Percentiles rank a stretch among this genome's conserved stretches.
Conservation (phyloP, 805 yeast species). For the Lipomyces kockii region DNA sequence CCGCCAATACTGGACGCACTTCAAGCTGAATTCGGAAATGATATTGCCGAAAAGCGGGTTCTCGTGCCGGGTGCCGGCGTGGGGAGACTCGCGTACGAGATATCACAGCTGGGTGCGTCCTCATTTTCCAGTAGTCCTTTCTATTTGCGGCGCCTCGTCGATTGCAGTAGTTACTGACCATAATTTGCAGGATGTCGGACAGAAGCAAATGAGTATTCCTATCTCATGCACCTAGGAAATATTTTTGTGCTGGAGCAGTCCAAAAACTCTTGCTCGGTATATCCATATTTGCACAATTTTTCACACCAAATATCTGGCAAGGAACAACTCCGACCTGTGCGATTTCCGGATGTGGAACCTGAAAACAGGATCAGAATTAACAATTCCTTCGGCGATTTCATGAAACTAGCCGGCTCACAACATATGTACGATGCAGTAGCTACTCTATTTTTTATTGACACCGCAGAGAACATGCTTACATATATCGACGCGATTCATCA, state of each 20-base stretch:
- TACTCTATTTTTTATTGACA: conserved; percentile 80
- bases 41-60: conserved; percentile 46
- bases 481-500: conserved; percentile 69
- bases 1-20: conserved; percentile 57
- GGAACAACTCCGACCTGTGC: conserved; percentile 57
- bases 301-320: conserved; percentile 61
- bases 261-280: conserved; percentile 36
- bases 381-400: conserved; percentile 63
- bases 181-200: conserved; percentile 51
- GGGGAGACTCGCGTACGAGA: conserved; percentile 74
- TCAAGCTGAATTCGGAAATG: conserved; percentile 42
- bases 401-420: conserved; percentile 51
- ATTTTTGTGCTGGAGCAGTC: conserved; percentile 39
- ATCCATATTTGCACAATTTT: conserved; percentile 60
- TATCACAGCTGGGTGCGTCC: conserved; percentile 30
- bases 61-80: conserved; percentile 89
- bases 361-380: conserved; percentile 10
- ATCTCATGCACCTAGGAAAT: conserved; percentile 69
- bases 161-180: background rate
- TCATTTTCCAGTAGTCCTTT: background rate
- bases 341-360: conserved; percentile 47
- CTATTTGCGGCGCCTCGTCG: background rate
- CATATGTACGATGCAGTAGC: conserved; percentile 49
- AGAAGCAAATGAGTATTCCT: conserved; percentile 76
- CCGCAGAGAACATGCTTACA: conserved; percentile 83